Evolutionary conservation across 371 early-diverging fungal species (phyloP).

Genomic region (Encephalitozoon hellem): DNA sequence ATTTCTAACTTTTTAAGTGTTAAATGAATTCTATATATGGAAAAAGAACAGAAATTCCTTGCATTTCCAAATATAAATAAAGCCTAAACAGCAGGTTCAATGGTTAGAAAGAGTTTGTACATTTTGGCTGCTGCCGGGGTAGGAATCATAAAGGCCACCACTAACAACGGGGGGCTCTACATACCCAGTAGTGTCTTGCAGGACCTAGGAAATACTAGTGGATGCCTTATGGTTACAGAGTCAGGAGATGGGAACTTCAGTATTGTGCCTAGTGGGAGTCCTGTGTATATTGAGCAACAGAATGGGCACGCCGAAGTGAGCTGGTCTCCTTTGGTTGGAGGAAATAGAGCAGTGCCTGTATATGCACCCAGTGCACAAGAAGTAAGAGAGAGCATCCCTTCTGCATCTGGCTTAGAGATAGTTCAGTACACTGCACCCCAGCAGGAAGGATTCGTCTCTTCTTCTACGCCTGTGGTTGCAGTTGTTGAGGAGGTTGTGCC

Average conservation of each 20-base stretch:
- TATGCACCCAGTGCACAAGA: neutral
- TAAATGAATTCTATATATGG: neutral
- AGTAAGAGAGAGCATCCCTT: neutral
- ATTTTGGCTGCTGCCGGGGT: neutral
- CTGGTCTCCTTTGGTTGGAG: neutral
- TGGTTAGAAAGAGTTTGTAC: conserved; percentile 3
- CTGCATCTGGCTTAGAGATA: neutral
- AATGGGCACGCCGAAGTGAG: neutral
- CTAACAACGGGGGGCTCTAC: neutral
- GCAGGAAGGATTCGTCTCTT: neutral
- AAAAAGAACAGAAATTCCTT: neutral
- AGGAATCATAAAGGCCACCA: neutral
- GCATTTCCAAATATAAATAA: conserved; percentile 2
- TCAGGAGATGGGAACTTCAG: neutral
- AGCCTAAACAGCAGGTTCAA: neutral
- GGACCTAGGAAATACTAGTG: neutral
- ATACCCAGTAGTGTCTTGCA: neutral
- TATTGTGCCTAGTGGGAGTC: neutral
- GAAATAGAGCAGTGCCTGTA: neutral
- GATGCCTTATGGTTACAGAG: neutral
- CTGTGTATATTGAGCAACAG: neutral
- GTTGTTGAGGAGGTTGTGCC: neutral
- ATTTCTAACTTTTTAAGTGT: neutral
- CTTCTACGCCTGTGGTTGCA: neutral
- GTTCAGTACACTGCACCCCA: neutral